Percentiles rank a stretch among this genome's conserved stretches.
Evolutionary conservation across 495 filamentous ascomycete genomes (phyloP).

Genomic region (Daldinia bambusicola): DNA sequence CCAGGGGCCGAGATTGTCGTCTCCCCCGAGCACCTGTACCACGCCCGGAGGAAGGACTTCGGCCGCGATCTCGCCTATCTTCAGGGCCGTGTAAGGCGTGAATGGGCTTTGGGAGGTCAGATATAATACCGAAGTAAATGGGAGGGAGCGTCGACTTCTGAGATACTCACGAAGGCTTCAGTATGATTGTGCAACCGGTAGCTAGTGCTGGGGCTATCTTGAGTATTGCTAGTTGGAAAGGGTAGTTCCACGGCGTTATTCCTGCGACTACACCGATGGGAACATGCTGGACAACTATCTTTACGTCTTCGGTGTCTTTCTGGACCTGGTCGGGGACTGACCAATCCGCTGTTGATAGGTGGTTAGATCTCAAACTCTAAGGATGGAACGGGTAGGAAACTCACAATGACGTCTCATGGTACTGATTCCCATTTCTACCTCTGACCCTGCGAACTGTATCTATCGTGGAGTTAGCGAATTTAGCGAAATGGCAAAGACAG

Average conservation of each 20-base stretch:
- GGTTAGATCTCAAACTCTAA: neutral
- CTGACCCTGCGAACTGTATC: neutral
- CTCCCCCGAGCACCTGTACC: neutral
- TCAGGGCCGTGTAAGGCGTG: neutral
- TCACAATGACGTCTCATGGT: neutral
- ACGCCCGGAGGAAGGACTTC: neutral
- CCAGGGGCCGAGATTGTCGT: constrained; percentile 7
- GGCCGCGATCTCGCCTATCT: neutral
- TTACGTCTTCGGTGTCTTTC: neutral
- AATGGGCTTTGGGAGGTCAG: neutral
- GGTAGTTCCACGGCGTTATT: constrained; percentile 1
- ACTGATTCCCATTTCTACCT: neutral
- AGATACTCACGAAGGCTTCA: neutral
- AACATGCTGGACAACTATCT: neutral
- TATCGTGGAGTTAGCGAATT: neutral
- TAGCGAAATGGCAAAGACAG: neutral
- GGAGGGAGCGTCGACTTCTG: neutral
- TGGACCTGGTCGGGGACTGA: neutral
- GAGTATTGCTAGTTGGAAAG: neutral
- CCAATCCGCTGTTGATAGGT: neutral
- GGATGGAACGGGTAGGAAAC: neutral
- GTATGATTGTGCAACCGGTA: constrained; percentile 1
- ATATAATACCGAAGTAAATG: neutral
- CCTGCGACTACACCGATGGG: neutral
- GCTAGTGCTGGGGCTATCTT: neutral